These are phyloP conservation scores for Fusarium irregulare DNA, from an alignment of 2,329 filamentous ascomycete species.

Conservation along the genomic window DNA sequence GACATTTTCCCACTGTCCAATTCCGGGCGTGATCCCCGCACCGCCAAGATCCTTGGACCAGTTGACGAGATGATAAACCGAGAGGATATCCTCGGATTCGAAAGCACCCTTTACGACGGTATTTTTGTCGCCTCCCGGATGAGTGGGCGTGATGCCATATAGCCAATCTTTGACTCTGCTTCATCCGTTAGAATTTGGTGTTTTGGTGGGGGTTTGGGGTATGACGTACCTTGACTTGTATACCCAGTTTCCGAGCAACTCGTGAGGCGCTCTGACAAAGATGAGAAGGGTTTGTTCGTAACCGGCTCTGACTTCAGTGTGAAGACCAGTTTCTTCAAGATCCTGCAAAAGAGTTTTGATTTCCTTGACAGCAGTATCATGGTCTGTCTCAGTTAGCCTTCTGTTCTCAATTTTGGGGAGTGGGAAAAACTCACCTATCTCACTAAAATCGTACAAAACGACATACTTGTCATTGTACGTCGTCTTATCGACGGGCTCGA, in stretches of 20 bases:
- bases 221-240: constrained; percentile 70
- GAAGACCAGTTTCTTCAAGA: constrained; percentile 71
- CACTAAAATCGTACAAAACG: constrained; percentile 53
- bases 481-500: constrained; percentile 12
- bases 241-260: constrained; percentile 72
- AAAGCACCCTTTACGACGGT: constrained; percentile 59
- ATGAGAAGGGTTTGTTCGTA: constrained; percentile 74
- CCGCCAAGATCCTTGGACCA: constrained; percentile 69
- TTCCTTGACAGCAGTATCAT: constrained; percentile 50
- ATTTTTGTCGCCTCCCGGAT: constrained; percentile 67
- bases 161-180: constrained; percentile 79
- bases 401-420: fast-evolving
- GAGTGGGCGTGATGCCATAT: constrained; percentile 72
- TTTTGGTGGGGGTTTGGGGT: fast-evolving
- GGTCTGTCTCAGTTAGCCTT: constrained; percentile 40
- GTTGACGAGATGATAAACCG: constrained; percentile 74
- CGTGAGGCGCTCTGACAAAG: constrained; percentile 72
- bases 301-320: constrained; percentile 78
- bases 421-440: constrained; percentile 45
- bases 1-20: constrained; percentile 70
- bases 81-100: constrained; percentile 76
- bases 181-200: background rate
- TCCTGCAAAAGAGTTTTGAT: constrained; percentile 64
- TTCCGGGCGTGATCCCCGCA: constrained; percentile 69
- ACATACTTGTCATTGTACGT: constrained; percentile 56